Evolutionary conservation across 2,329 filamentous ascomycete species (phyloP).

Genomic region (Botrytis elliptica): DNA sequence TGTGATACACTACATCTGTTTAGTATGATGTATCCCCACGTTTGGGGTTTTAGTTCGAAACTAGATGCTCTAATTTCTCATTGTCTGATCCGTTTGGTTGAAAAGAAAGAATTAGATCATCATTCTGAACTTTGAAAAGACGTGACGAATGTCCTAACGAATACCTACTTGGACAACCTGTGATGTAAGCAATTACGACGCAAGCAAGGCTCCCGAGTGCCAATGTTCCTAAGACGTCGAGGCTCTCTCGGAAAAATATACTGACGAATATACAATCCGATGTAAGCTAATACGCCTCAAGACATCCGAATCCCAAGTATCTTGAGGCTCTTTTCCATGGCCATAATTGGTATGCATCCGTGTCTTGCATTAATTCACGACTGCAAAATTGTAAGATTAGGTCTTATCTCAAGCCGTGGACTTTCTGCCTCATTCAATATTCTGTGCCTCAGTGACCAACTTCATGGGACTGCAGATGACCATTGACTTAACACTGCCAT

Average conservation of each 20-base stretch:
- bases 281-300: not conserved
- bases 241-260: not conserved
- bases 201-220: not conserved
- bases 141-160: not conserved
- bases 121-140: not conserved
- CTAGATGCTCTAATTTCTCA: not conserved
- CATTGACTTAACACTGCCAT: not conserved
- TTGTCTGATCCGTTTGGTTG: not conserved
- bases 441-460: not conserved
- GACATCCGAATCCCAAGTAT: not conserved
- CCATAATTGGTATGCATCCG: not conserved
- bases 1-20: not conserved
- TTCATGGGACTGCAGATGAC: not conserved
- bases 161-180: not conserved
- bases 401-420: not conserved
- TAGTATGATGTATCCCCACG: not conserved
- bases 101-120: not conserved
- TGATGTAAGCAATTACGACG: not conserved
- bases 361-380: not conserved
- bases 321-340: not conserved
- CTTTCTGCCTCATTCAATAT: not conserved
- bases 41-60: not conserved
- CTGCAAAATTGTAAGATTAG: not conserved
- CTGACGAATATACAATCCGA: not conserved
- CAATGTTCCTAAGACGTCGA: not conserved